Evolutionary conservation across 169 alveolate species (phyloP), one percentile per base, ranked within the genome.

Genomic region (Plasmodium gallinaceum): DNA sequence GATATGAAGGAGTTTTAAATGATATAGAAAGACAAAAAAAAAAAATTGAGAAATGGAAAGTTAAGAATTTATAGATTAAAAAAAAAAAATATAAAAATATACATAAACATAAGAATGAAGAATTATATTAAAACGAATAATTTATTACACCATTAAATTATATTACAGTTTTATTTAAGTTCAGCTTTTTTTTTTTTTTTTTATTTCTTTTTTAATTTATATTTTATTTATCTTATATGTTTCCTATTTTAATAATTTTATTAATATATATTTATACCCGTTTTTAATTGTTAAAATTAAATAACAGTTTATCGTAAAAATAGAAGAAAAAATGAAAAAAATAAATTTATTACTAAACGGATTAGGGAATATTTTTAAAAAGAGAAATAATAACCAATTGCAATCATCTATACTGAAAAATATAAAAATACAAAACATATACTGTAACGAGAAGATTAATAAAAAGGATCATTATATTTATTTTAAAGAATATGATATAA

Each of bases 1-100:
- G 91, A 71, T 83, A 83, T 62, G 91, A 66, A 20, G 91, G 91
- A 45, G 91, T 83, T 39, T 83, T 83, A 61, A 83, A 70, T n/a
- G 91, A 83, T 62, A 68, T 83, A 83, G 91, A 83, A 83, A 83
- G 91, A 68, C 91, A 83, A 83, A 83, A 83, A 62, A 62, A 42
- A 43, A 83, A 83, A 62, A 39, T 83, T 58, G 58, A 83, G 69
- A 83, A 83, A 83, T 83, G 91, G 91, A 83, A 68, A 68, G 62
- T 73, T 32, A 85, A 83, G 14, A 54, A 83, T 83, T 83, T 83
- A 71, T 83, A 78, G 69, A n/a, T 18, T 37, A 20, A 62, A 14
- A 24, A 46, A 51, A 51, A 45, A 58, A 60, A 8, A 12, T 22
- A 74, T 24, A 62, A 60, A 43, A 62, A 75, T n/a, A n/a, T n/a